Evolutionary conservation across 2,329 filamentous ascomycete species (phyloP), one percentile per base, ranked within the genome.

Genomic region (Clarireedia monteithiana): DNA sequence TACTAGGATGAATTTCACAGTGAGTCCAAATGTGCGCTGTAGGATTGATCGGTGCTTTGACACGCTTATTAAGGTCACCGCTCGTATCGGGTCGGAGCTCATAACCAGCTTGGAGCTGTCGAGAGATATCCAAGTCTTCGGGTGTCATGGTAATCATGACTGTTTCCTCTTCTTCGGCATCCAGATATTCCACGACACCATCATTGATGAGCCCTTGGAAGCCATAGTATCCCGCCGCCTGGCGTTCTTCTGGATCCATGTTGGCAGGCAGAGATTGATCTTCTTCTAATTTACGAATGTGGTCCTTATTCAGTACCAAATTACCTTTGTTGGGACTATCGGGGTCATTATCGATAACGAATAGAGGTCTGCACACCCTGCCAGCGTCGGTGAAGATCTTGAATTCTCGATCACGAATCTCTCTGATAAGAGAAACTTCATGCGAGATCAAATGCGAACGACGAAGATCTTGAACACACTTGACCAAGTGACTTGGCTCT

Each of bases 131-230:
- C 39, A 99, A 76, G 68, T 97, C 94, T 70, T 97, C 92, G 0
- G 94, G 94, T 0, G 91, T 95, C 92, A 99, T 99, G 71, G 91
- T 90, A 68, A 99, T 99, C 94, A 99, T 99, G 40, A 94, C 86
- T 0, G 91, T 95, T 72, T 99, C 95, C 70, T 99, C 94, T 76
- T 99, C 95, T 69, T 99, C 95, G 0, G 94, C 94, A 70, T 99
- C 94, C 10, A 99, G 82, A 67, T 96, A 97, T 70, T 99, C 94
- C 39, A 99, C 88, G 2, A 91, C 89, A 72, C 92, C 94, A 12
- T 83, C 82, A 57, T 86, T 82, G 45, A 96, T 84, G 42, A 99
- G 77, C 17, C 90, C 89, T 63, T 91, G 83, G 91, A 95, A 99
- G 51, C 91, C 91, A 66, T 89, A 92, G 64, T 85, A 88, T 34